Base-by-base conservation (phyloP, 2,329 filamentous ascomycete genomes). In the Fusarium robinianum region DNA sequence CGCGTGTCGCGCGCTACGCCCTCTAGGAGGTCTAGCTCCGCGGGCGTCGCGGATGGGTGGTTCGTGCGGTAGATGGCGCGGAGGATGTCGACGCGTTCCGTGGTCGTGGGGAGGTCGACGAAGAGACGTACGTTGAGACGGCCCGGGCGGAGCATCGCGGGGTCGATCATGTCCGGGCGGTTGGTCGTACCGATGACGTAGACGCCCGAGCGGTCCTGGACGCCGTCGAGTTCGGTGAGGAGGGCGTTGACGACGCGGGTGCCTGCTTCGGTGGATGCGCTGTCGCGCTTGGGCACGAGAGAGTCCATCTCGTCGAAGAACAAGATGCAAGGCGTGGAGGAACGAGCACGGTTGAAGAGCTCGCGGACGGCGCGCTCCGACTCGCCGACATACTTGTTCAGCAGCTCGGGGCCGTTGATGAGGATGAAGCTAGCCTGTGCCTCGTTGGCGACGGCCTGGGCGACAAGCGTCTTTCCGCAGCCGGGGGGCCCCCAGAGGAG, bases 291-390 rank as follows among this genome's bases (percentile, higher is more conserved):
- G 0, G 92, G 91, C 0, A 94, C 91, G 3, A 99, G 75, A 1
- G 94, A 92, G 68, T 99, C 94, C 38, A 99, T 80, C 71, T 99
- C 94, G 66, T 99, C 94, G 64, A 99, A 97, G 79, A 99, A 97
- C 46, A 99, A 85, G 41, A 99, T 90, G 64, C 92, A 97, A 1
- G 94, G 94, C 1, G 90, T 80, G 6, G 87, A 92, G 1, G 87
- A 87, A 37, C 91, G 82, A 1, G 94, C 94, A 11, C 92, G 85
- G 53, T 85, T 82, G 68, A 99, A 99, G 1, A 97, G 87, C 65
- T 95, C 90, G 15, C 94, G 84, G 2, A 99, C 87, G 1, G 91
- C 89, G 8, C 92, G 86, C 71, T 99, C 94, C 6, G 89, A 95
- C 69, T 99, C 94, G 56, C 94, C 94, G 8, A 99, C 91, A 65